These are phyloP conservation scores for Pachyrhizus erosus DNA, from an alignment of 306 rosid species.

Conservation along the genomic window DNA sequence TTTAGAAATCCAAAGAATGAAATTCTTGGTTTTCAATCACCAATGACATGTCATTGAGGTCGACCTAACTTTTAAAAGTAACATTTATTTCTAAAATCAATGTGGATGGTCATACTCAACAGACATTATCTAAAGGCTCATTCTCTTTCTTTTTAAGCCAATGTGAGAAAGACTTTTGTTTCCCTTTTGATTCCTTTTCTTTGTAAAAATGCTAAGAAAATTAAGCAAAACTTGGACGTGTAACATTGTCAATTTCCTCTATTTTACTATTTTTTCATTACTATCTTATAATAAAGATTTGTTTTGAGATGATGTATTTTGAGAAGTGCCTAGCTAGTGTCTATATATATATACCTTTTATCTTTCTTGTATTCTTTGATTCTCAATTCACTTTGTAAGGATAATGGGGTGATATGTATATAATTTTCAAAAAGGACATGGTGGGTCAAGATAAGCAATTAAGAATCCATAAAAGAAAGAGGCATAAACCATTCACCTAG, in stretches of 20 bases:
- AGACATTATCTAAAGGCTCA: constrained; percentile 23
- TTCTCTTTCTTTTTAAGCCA: constrained; percentile 40
- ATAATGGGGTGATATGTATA: constrained; percentile 48
- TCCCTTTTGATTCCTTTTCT: constrained; percentile 31
- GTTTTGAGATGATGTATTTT: constrained; percentile 38
- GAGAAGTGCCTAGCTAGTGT: constrained; percentile 42
- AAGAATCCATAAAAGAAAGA: constrained; percentile 60
- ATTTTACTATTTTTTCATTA: neutral
- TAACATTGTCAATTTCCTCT: constrained; percentile 19
- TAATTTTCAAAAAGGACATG: constrained; percentile 49
- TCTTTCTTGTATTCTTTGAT: constrained; percentile 46
- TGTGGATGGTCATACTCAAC: constrained; percentile 30
- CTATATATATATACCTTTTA: neutral
- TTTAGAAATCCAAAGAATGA: constrained; percentile 40
- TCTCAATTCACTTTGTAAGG: constrained; percentile 58
- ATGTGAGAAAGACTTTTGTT: constrained; percentile 21
- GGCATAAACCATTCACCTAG: constrained; percentile 57
- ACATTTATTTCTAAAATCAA: constrained; percentile 25
- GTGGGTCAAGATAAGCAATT: constrained; percentile 64
- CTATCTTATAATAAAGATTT: neutral
- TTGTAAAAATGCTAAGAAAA: neutral
- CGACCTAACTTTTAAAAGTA: constrained; percentile 42
- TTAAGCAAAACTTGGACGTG: neutral
- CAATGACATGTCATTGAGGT: constrained; percentile 43
- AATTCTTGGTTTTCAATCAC: constrained; percentile 45